These are phyloP conservation scores for Agrocybe chaxingu DNA, from an alignment of 768 basidiomycete genomes.

Conservation along the genomic window DNA sequence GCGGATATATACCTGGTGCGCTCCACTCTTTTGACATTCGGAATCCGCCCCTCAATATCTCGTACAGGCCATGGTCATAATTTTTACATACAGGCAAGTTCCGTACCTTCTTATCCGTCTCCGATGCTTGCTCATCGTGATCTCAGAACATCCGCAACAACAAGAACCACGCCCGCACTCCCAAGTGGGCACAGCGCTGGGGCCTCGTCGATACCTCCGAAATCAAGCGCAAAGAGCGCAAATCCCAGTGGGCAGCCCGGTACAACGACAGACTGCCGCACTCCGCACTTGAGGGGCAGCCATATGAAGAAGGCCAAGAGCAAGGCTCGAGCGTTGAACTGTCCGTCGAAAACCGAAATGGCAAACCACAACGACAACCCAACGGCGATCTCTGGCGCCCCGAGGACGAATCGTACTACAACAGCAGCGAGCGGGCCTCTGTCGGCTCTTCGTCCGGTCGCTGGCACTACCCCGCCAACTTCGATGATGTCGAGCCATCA, in stretches of 20 bases:
- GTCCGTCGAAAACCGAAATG: conserved; percentile 23
- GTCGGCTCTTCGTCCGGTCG: conserved; percentile 46
- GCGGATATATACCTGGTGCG: conserved; percentile 85
- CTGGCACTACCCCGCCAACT: conserved; percentile 88
- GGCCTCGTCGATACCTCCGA: conserved; percentile 83
- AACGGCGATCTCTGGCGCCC: conserved; percentile 68
- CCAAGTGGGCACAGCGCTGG: conserved; percentile 90
- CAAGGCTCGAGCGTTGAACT: conserved; percentile 40
- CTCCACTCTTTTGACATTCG: conserved; percentile 1
- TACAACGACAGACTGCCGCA: conserved; percentile 78
- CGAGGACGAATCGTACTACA: conserved; percentile 77
- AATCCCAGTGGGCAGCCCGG: conserved; percentile 83
- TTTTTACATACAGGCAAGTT: conserved; percentile 80
- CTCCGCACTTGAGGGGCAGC: conserved; percentile 67
- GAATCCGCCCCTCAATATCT: conserved; percentile 1
- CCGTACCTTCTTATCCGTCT: not conserved
- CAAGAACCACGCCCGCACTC: conserved; percentile 88
- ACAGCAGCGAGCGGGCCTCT: conserved; percentile 34
- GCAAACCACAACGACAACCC: conserved; percentile 29
- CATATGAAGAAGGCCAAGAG: conserved; percentile 80
- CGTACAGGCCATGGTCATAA: conserved; percentile 82
- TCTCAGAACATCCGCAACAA: conserved; percentile 91
- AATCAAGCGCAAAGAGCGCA: conserved; percentile 72
- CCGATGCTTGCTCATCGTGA: conserved; percentile 6
- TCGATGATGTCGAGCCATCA: conserved; percentile 54